phyloP scores from a whole-genome alignment of 2,329 filamentous ascomycete genomes.

The Clarireedia monteithiana region DNA sequence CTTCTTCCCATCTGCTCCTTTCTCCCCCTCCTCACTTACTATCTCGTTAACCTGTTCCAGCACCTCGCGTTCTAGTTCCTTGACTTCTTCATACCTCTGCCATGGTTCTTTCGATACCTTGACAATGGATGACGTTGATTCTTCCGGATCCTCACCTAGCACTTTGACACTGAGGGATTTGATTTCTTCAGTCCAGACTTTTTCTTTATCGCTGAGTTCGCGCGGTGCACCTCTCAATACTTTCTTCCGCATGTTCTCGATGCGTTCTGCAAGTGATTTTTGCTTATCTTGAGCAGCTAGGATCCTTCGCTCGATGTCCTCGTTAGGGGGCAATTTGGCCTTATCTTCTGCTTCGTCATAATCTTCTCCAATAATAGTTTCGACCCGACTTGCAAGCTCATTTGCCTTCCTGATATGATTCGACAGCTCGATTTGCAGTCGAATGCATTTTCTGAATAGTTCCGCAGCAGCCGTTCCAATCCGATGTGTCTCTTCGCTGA shows the following conservation, averaged over 20 bases:
- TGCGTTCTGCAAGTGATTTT: conserved; percentile 46
- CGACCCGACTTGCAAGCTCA: conserved; percentile 58
- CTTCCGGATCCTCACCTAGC: conserved; percentile 11
- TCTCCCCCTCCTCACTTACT: background rate
- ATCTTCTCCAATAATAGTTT: conserved; percentile 53
- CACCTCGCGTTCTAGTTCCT: conserved; percentile 34
- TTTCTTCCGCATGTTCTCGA: conserved; percentile 50
- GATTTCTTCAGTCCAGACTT: conserved; percentile 50
- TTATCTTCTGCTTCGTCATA: conserved; percentile 40
- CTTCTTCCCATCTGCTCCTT: conserved; percentile 7
- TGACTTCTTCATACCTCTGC: conserved; percentile 48
- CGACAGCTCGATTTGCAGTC: conserved; percentile 58
- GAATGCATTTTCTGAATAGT: conserved; percentile 62
- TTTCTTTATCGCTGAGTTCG: conserved; percentile 56
- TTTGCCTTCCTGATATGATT: conserved; percentile 60
- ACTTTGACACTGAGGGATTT: conserved; percentile 34
- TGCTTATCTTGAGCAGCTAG: conserved; percentile 47
- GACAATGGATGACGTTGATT: background rate
- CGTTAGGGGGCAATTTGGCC: conserved; percentile 42
- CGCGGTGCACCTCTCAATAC: conserved; percentile 39
- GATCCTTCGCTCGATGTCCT: conserved; percentile 52
- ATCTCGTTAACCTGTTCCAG: conserved; percentile 24
- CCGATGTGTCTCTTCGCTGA: conserved; percentile 61
- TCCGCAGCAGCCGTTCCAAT: conserved; percentile 65
- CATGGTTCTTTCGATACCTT: conserved; percentile 38